These are phyloP conservation scores for Sedum album DNA, from an alignment of 164 flowering plant genomes.

Conservation along the genomic window DNA sequence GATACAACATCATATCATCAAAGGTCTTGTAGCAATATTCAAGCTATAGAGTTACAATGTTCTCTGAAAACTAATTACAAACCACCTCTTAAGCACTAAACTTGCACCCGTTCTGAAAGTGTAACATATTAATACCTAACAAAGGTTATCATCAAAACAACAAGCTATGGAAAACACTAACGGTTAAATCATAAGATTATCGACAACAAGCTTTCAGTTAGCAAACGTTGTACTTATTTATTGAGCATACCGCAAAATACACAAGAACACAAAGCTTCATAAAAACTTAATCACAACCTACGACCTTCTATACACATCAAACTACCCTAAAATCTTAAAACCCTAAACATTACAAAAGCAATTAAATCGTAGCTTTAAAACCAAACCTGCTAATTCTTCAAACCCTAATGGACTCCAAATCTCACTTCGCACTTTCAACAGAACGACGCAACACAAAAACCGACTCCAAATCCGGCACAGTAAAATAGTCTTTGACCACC, in stretches of 20 bases:
- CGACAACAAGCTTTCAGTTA: neutral
- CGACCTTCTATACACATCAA: neutral
- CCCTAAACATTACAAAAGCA: neutral
- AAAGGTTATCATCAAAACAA: no score
- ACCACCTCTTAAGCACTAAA: no score
- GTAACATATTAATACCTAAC: no score
- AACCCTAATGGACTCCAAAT: neutral
- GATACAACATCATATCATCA: no score
- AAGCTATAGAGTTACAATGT: no score
- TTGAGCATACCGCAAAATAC: neutral
- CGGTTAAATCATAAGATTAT: neutral
- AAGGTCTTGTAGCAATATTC: no score
- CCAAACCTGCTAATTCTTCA: slow-evolving; percentile 1
- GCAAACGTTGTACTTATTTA: neutral
- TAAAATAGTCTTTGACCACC: neutral
- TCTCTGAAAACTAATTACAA: no score
- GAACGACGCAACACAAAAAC: neutral
- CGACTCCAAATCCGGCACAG: slow-evolving; percentile 6
- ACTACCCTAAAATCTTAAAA: neutral
- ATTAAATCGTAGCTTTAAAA: neutral
- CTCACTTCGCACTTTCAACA: neutral
- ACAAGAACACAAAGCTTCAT: neutral
- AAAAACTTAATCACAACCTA: neutral
- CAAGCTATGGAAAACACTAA: neutral
- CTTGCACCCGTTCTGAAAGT: no score